These are phyloP conservation scores for Cercophora samala DNA, from an alignment of 495 filamentous ascomycete genomes.

Conservation along the genomic window DNA sequence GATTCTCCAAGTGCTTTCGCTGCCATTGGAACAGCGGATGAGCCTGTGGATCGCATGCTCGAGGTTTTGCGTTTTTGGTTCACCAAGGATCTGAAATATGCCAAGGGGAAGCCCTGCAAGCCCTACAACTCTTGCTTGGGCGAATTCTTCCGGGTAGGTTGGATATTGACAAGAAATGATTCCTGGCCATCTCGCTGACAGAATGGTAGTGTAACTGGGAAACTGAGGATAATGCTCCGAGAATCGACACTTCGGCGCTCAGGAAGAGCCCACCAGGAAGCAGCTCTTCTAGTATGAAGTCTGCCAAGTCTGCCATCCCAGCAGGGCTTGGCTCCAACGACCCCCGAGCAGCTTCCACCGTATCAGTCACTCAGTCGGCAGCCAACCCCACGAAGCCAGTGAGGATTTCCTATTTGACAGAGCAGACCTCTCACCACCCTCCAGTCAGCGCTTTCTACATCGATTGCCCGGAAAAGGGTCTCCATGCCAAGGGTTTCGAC, in stretches of 20 bases:
- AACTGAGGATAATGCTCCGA: conserved; percentile 64
- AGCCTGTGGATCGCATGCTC: conserved; percentile 86
- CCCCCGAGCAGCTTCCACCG: conserved; percentile 39
- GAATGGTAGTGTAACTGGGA: conserved; percentile 81
- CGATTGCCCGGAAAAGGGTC: conserved; percentile 85
- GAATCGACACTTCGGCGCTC: conserved; percentile 43
- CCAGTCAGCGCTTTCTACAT: conserved; percentile 96
- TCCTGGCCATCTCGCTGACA: conserved; percentile 19
- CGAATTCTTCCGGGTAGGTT: conserved; percentile 90
- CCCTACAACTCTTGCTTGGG: conserved; percentile 96
- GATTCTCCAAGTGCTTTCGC: conserved; percentile 94
- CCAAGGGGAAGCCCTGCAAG: conserved; percentile 97
- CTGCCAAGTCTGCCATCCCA: conserved; percentile 35
- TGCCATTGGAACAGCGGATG: conserved; percentile 92
- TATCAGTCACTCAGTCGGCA: conserved; percentile 42
- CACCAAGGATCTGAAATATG: conserved; percentile 97
- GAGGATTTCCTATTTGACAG: conserved; percentile 86
- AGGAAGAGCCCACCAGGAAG: conserved; percentile 36
- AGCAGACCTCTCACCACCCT: conserved; percentile 98
- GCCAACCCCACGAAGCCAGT: conserved; percentile 52
- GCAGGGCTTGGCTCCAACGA: conserved; percentile 30
- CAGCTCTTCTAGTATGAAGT: conserved; percentile 49
- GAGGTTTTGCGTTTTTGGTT: conserved; percentile 96
- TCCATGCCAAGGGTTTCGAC: conserved; percentile 86
- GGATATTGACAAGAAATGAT: background rate